A percentile compares a stretch with the other conserved stretches of the same genome.
Evolutionary conservation across 1,284 basidiomycete species (phyloP).

Genomic region (Nidula niveotomentosa): DNA sequence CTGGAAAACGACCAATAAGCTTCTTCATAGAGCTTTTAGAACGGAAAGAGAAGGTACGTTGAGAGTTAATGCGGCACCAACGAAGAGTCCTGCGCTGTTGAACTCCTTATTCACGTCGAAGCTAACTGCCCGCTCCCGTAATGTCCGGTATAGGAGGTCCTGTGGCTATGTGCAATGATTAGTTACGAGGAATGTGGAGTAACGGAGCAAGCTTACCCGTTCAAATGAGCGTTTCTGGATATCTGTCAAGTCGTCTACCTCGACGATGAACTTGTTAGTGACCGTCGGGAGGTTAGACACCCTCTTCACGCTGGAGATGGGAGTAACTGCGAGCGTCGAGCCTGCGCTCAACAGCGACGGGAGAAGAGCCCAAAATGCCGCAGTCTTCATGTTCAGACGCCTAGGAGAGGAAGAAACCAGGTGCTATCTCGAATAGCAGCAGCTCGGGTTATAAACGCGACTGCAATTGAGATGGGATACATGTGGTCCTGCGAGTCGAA

Average conservation of each 20-base stretch:
- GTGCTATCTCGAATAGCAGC: not conserved
- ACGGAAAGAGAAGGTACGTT: slow-evolving; percentile 16
- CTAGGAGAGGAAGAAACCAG: not conserved
- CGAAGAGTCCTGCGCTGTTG: slow-evolving; percentile 34
- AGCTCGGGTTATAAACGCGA: slow-evolving; percentile 3
- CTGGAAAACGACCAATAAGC: slow-evolving; percentile 8
- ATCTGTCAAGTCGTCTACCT: slow-evolving; percentile 37
- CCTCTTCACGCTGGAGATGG: slow-evolving; percentile 25
- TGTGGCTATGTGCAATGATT: slow-evolving; percentile 22
- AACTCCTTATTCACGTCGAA: slow-evolving; percentile 40
- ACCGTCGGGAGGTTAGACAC: slow-evolving; percentile 32
- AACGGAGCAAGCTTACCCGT: slow-evolving; percentile 7
- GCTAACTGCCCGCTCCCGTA: slow-evolving; percentile 28
- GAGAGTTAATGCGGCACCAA: slow-evolving; percentile 37
- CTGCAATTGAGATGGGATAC: slow-evolving; percentile 1
- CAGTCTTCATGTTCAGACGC: slow-evolving; percentile 27
- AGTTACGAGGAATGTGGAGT: not conserved
- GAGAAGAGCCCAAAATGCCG: slow-evolving; percentile 19
- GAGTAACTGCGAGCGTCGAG: slow-evolving; percentile 11
- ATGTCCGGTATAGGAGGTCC: slow-evolving; percentile 28
- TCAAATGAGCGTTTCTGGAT: slow-evolving; percentile 34
- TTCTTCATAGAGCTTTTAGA: not conserved
- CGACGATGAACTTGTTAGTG: slow-evolving; percentile 53
- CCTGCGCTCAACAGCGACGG: slow-evolving; percentile 19
- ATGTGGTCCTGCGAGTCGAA: slow-evolving; percentile 12